phyloP scores from a whole-genome alignment of 805 yeast genomes.

The Starmerella etchellsii region DNA sequence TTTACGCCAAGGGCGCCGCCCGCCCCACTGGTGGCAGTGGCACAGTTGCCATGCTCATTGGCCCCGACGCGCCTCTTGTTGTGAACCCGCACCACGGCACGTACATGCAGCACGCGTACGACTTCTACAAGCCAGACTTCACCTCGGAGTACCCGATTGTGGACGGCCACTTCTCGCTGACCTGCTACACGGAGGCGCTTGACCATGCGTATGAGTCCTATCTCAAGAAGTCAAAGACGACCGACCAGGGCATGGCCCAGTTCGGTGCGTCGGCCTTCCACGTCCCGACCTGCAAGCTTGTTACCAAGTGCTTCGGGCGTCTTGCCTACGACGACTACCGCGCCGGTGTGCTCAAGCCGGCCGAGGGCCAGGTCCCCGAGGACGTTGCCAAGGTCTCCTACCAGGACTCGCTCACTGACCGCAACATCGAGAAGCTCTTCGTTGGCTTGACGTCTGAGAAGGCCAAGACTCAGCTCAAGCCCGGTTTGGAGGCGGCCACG shows the following conservation, averaged over 20 bases:
- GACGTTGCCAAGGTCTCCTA: slow-evolving; percentile 51
- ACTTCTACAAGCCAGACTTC: slow-evolving; percentile 93
- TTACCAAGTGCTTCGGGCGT: slow-evolving; percentile 84
- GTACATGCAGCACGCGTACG: slow-evolving; percentile 93
- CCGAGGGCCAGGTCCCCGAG: slow-evolving; percentile 36
- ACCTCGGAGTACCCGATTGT: slow-evolving; percentile 93
- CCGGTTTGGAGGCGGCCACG: slow-evolving; percentile 78
- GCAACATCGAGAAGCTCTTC: slow-evolving; percentile 71
- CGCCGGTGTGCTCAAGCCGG: slow-evolving; percentile 50
- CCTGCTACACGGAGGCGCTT: slow-evolving; percentile 87
- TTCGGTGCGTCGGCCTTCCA: slow-evolving; percentile 95
- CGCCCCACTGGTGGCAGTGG: slow-evolving; percentile 99
- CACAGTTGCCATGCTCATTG: slow-evolving; percentile 83
- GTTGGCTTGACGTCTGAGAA: slow-evolving; percentile 60
- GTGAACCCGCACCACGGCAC: slow-evolving; percentile 83
- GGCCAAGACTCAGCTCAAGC: slow-evolving; percentile 55
- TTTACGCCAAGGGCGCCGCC: slow-evolving; percentile 93
- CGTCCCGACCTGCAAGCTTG: slow-evolving; percentile 95
- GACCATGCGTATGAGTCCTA: slow-evolving; percentile 76
- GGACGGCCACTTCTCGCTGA: slow-evolving; percentile 89
- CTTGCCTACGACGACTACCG: slow-evolving; percentile 76
- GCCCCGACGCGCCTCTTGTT: slow-evolving; percentile 95
- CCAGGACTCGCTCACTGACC: slow-evolving; percentile 69
- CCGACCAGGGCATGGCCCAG: slow-evolving; percentile 43
- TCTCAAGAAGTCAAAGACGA: slow-evolving; percentile 41